Evolutionary conservation across 1,139 yeast genomes (phyloP).

Genomic region (Waltiozyma sp.): DNA sequence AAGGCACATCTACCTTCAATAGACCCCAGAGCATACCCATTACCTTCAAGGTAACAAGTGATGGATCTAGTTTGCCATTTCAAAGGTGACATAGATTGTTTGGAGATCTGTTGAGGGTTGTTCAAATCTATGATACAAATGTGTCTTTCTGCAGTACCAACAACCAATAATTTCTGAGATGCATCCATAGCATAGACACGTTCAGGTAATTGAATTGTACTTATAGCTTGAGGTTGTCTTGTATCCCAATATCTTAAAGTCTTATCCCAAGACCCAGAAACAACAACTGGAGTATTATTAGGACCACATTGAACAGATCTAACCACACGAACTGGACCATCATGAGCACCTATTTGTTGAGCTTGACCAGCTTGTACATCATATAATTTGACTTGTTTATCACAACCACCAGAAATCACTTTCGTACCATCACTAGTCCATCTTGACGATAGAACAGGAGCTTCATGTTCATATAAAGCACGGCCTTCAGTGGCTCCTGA

Average conservation of each 20-base stretch:
- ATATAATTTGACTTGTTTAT: constrained; percentile 75
- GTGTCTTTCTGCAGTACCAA: constrained; percentile 88
- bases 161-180: constrained; percentile 70
- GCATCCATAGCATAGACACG: constrained; percentile 87
- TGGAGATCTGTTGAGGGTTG: constrained; percentile 77
- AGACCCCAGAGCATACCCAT: constrained; percentile 88
- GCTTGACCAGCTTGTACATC: constrained; percentile 77
- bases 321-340: constrained; percentile 66
- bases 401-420: constrained; percentile 87
- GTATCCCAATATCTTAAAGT: constrained; percentile 91
- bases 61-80: constrained; percentile 84
- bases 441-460: constrained; percentile 71
- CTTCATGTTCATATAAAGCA: constrained; percentile 84
- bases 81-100: constrained; percentile 66
- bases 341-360: constrained; percentile 81
- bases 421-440: constrained; percentile 86
- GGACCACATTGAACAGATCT: constrained; percentile 79
- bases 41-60: constrained; percentile 79
- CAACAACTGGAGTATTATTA: constrained; percentile 70
- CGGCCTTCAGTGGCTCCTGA: constrained; percentile 64
- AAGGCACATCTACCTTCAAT: constrained; percentile 97
- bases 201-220: constrained; percentile 78
- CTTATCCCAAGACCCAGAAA: constrained; percentile 95
- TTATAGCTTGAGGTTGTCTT: constrained; percentile 75
- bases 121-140: constrained; percentile 66